Evolutionary conservation across 2,329 filamentous ascomycete species (phyloP).

Genomic region (Fusarium pseudocircinatum): DNA sequence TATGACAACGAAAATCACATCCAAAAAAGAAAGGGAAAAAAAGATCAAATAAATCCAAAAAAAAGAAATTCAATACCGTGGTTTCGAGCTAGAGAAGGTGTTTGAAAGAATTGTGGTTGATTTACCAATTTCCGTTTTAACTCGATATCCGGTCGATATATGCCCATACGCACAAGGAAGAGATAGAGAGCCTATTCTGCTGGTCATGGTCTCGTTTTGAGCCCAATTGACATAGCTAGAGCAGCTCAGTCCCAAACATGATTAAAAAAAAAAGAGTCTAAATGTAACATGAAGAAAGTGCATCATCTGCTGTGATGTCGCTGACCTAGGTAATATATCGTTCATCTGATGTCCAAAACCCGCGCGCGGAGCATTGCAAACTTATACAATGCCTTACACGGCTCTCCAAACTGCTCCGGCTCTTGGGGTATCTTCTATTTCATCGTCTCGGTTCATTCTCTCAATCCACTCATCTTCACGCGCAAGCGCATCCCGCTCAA

Average conservation of each 20-base stretch:
- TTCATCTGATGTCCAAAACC: slow-evolving; percentile 4
- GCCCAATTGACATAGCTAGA: slow-evolving; percentile 7
- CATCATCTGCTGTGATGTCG: slow-evolving; percentile 26
- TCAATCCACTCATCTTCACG: slow-evolving; percentile 69
- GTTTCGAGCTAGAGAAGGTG: slow-evolving; percentile 32
- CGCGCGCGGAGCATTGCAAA: neutral
- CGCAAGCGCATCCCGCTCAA: slow-evolving; percentile 66
- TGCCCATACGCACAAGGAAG: neutral
- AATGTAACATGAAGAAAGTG: slow-evolving; percentile 8
- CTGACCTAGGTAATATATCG: slow-evolving; percentile 2
- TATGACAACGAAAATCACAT: slow-evolving; percentile 18
- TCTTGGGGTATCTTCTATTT: slow-evolving; percentile 49
- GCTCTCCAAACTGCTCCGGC: slow-evolving; percentile 62
- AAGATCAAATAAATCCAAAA: neutral
- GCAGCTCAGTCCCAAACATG: neutral
- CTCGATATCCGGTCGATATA: slow-evolving; percentile 21
- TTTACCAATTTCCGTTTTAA: slow-evolving; percentile 4
- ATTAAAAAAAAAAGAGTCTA: slow-evolving; percentile 25
- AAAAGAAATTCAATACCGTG: neutral
- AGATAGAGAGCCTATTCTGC: slow-evolving; percentile 2
- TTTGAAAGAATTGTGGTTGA: slow-evolving; percentile 1
- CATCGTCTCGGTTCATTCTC: slow-evolving; percentile 58
- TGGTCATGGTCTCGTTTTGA: neutral
- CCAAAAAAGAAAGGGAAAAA: neutral
- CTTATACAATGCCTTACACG: slow-evolving; percentile 32